Evolutionary conservation across 495 filamentous ascomycete species (phyloP).

Genomic region (Extremus antarcticus): DNA sequence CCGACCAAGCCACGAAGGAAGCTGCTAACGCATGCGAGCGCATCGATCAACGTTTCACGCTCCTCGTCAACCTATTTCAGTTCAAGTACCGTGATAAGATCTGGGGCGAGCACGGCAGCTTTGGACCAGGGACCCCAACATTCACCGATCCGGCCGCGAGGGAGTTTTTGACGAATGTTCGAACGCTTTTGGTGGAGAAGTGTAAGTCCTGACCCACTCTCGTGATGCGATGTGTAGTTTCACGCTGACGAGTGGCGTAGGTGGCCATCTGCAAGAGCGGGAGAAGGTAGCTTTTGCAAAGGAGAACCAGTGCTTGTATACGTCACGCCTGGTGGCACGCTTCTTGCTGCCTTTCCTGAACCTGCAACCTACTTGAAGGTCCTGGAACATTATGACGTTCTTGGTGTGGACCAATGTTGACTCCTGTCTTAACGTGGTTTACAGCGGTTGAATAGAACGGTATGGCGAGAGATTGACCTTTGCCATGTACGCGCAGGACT

Average conservation of each 20-base stretch:
- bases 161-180: conserved; percentile 23
- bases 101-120: conserved; percentile 20
- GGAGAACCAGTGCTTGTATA: conserved; percentile 26
- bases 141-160: conserved; percentile 10
- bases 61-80: conserved; percentile 28
- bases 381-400: too few relatives aligned
- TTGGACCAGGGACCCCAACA: conserved; percentile 18
- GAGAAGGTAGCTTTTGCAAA: conserved; percentile 19
- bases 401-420: too few relatives aligned
- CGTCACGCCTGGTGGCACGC: conserved; percentile 27
- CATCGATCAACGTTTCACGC: conserved; percentile 27
- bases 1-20: conserved; percentile 11
- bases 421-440: too few relatives aligned
- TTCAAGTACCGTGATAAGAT: conserved; percentile 29
- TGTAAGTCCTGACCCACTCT: too few relatives aligned
- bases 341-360: conserved; percentile 25
- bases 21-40: conserved; percentile 21
- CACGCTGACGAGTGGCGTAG: conserved; percentile 15
- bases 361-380: too few relatives aligned
- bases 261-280: conserved; percentile 21
- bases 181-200: conserved; percentile 25
- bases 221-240: too few relatives aligned
- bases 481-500: too few relatives aligned
- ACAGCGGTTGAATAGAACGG: too few relatives aligned
- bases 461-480: too few relatives aligned